Base-by-base conservation (phyloP, 495 filamentous ascomycete genomes). In the Penicillium atrosanguineum region DNA sequence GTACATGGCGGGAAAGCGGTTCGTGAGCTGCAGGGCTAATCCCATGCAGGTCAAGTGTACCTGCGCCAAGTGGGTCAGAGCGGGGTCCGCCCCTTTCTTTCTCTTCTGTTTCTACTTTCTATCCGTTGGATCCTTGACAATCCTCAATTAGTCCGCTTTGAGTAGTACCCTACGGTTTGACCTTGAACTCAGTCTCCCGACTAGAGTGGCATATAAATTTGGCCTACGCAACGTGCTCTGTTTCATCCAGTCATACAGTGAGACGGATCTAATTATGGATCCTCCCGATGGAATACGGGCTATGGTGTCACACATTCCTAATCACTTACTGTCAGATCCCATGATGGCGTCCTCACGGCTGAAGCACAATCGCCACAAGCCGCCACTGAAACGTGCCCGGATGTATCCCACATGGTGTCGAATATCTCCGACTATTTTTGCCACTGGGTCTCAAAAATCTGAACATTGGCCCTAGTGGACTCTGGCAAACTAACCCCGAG, bases 11-110 rank as follows among this genome's bases (percentile, higher is more conserved):
- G 28, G 39, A 12, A 41, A 14, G 11, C 56, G 56, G 56, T 59
- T 59, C 56, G 50, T 59, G 56, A 54, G 36, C 50, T 53, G 41
- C 58, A 55, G 42, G 43, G 19, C 55, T 61, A 61, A 18, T 29
- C 58, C 34, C 0, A 50, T 56, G 47, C 41, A 41, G 7, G 16
- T 15, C 23, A 47, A 39, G 42, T n/a, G 20, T 16, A 14, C 31
- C 31, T 14, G 11, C 3, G 3, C 31, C 31, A 34, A 44, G 53
- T 53, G 58, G 53, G 50, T 25, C 53, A 26, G 7, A 5, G 38
- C 6, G 38, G 19, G 16, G 16, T 1, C 38, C 29, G 36, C 55
- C 55, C 55, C 48, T 48, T 57, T 57, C 49, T 44, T 14, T 21
- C 34, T 18, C 11, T 20, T 47, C 42, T 55, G 52, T 49, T 42